Percentiles rank a stretch among this genome's conserved stretches.
Conservation (phyloP, 106 monocot genomes). For the Dendrobium chrysotoxum region DNA sequence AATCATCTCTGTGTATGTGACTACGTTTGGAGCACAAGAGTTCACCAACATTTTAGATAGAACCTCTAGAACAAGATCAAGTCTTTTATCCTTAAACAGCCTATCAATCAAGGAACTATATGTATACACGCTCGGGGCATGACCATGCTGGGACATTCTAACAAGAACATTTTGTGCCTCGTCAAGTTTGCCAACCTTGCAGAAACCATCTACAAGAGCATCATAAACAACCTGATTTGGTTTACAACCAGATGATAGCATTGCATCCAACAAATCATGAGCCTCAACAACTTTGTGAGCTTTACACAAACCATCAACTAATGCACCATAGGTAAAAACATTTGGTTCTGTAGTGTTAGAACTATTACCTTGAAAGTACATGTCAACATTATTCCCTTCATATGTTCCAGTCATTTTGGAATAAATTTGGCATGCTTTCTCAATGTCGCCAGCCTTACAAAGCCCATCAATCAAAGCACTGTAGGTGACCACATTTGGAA, state of each 20-base stretch:
- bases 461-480: constrained; percentile 89
- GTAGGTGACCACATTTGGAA: constrained; percentile 79
- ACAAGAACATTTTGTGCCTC: constrained; percentile 70
- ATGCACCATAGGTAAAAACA: constrained; percentile 93
- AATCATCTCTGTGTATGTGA: constrained; percentile 96
- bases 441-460: constrained; percentile 71
- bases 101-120: constrained; percentile 88
- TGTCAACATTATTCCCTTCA: constrained; percentile 34
- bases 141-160: constrained; percentile 63
- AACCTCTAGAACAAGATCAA: constrained; percentile 85
- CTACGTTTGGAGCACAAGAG: constrained; percentile 79
- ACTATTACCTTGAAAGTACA: constrained; percentile 37
- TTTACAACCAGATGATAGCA: constrained; percentile 61
- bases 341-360: constrained; percentile 42
- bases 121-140: constrained; percentile 66
- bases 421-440: constrained; percentile 75
- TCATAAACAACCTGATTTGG: constrained; percentile 93
- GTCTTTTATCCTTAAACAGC: constrained; percentile 78
- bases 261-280: constrained; percentile 54
- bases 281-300: constrained; percentile 79
- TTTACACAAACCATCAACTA: constrained; percentile 96
- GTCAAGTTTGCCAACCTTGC: constrained; percentile 79
- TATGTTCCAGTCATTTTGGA: constrained; percentile 60
- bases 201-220: constrained; percentile 92
- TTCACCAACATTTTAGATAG: constrained; percentile 83